phyloP scores from a whole-genome alignment of 805 yeast species.

The Ogataea minuta region DNA sequence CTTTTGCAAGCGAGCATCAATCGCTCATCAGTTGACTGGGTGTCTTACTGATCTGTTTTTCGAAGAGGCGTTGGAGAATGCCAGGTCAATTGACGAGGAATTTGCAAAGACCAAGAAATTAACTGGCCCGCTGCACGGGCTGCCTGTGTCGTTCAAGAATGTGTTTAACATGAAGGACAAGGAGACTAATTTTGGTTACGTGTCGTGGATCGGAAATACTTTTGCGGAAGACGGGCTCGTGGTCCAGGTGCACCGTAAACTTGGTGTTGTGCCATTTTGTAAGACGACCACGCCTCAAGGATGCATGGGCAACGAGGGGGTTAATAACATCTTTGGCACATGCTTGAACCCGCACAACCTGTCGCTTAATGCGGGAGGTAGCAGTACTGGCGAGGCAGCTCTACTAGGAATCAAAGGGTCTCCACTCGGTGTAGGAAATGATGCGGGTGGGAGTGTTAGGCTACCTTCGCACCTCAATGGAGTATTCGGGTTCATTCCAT shows the following conservation, averaged over 20 bases:
- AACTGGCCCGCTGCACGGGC: slow-evolving; percentile 27
- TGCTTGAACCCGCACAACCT: slow-evolving; percentile 51
- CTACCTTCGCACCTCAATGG: slow-evolving; percentile 57
- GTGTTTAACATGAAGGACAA: slow-evolving; percentile 41
- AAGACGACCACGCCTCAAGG: slow-evolving; percentile 55
- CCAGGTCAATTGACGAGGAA: slow-evolving; percentile 21
- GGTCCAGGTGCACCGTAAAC: slow-evolving; percentile 17
- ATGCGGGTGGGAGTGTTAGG: slow-evolving; percentile 61
- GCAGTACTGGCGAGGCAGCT: slow-evolving; percentile 64
- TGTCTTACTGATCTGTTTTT: slow-evolving; percentile 28
- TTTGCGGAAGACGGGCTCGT: slow-evolving; percentile 18
- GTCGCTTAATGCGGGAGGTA: slow-evolving; percentile 55
- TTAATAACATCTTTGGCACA: slow-evolving; percentile 49
- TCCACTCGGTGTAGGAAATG: slow-evolving; percentile 58
- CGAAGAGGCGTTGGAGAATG: slow-evolving; percentile 24
- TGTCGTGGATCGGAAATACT: slow-evolving; percentile 12
- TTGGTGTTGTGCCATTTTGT: slow-evolving; percentile 41
- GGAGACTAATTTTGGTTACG: slow-evolving; percentile 22
- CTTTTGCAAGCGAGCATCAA: slow-evolving; percentile 31
- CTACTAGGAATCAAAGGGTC: slow-evolving; percentile 52
- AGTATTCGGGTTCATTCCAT: slow-evolving; percentile 52
- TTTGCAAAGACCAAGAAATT: slow-evolving; percentile 14
- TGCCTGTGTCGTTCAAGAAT: slow-evolving; percentile 54
- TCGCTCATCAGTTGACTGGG: slow-evolving; percentile 29
- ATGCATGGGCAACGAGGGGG: slow-evolving; percentile 55